Conservation (phyloP, 257 asterid species). For the Capsicum rhomboideum region DNA sequence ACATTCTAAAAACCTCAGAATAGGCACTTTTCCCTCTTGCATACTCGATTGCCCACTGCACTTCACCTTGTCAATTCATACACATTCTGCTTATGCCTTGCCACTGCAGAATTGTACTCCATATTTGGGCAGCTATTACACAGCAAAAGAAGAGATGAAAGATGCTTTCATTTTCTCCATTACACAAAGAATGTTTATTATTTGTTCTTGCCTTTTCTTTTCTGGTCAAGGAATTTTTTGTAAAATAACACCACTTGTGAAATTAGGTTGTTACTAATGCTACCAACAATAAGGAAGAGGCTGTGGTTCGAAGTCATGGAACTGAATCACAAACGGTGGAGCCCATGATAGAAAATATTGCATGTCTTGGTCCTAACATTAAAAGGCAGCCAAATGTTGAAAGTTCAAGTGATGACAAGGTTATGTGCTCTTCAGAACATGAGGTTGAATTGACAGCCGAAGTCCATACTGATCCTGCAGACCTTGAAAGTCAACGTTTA, state of each 20-base stretch:
- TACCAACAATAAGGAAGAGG: constrained; percentile 27
- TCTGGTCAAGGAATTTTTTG: background rate
- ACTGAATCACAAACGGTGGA: constrained; percentile 28
- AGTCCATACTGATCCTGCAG: constrained; percentile 21
- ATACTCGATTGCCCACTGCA: background rate
- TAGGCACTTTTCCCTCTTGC: background rate
- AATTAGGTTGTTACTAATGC: constrained; percentile 35
- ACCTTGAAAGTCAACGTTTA: constrained; percentile 15
- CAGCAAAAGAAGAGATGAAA: background rate
- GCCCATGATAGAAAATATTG: constrained; percentile 23
- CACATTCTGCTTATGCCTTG: background rate
- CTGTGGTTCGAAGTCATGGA: constrained; percentile 23
- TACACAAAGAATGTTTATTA: background rate
- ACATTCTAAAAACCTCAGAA: background rate
- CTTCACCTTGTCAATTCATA: background rate
- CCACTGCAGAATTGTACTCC: background rate
- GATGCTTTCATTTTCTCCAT: background rate
- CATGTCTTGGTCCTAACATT: constrained; percentile 17
- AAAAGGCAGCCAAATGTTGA: constrained; percentile 24
- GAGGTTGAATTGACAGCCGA: constrained; percentile 41
- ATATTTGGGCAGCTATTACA: background rate
- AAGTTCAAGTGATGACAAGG: constrained; percentile 24
- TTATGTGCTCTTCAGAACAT: constrained; percentile 28
- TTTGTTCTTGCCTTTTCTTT: background rate
- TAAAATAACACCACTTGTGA: background rate